A percentile compares a stretch with the other conserved stretches of the same genome.
phyloP scores from a whole-genome alignment of 108 stramenopile genomes.

The Seminavis robusta region DNA sequence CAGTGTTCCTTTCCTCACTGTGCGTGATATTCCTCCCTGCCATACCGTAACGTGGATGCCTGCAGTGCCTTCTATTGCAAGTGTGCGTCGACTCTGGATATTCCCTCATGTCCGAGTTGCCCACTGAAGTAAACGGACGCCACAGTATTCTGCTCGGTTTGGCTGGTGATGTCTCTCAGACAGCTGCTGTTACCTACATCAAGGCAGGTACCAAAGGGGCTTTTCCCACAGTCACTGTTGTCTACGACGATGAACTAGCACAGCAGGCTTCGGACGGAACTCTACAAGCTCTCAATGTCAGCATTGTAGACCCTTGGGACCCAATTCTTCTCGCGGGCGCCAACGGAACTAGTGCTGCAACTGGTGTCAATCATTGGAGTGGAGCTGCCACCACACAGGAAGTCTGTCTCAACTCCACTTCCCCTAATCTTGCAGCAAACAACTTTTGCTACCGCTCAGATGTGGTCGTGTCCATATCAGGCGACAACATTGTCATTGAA shows the following conservation, averaged over 20 bases:
- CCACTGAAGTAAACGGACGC: no score
- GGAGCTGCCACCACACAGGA: neutral
- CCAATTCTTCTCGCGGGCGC: no score
- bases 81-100: neutral
- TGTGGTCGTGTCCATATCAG: conserved; percentile 5
- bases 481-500: conserved; percentile 11
- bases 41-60: no score
- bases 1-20: no score
- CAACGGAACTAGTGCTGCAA: no score
- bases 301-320: neutral
- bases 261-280: neutral
- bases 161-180: neutral
- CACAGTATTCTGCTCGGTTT: neutral
- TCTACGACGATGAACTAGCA: neutral
- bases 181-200: neutral
- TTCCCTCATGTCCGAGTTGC: neutral
- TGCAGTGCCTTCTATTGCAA: neutral
- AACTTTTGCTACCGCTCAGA: conserved; percentile 24
- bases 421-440: neutral
- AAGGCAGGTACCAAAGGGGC: neutral
- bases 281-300: neutral
- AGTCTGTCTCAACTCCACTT: neutral
- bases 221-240: neutral
- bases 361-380: neutral
- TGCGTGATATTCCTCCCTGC: no score